These are phyloP conservation scores for Fraxinus platypoda DNA, from an alignment of 305 asterid genomes.

Conservation along the genomic window DNA sequence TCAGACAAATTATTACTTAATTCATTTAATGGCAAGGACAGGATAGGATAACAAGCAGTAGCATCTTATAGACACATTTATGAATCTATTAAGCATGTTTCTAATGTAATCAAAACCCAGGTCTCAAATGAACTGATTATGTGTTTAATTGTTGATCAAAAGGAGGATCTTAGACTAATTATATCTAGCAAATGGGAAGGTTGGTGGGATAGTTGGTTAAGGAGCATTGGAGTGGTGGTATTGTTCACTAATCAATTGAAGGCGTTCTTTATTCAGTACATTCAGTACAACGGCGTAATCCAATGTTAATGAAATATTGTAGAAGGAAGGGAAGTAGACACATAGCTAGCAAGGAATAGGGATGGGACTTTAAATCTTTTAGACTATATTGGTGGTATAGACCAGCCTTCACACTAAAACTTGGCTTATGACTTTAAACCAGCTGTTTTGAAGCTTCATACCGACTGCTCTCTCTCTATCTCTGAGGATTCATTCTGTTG, in stretches of 20 bases:
- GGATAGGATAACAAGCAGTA: neutral
- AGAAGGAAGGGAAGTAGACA: neutral
- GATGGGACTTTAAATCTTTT: neutral
- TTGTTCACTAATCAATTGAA: neutral
- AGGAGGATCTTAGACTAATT: neutral
- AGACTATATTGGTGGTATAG: neutral
- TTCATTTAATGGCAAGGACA: neutral
- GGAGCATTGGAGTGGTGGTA: neutral
- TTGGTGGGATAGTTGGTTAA: neutral
- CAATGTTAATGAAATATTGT: neutral
- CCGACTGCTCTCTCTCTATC: neutral
- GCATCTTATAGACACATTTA: neutral
- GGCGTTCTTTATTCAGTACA: neutral
- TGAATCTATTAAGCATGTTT: neutral
- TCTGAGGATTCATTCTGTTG: neutral
- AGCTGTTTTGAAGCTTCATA: neutral
- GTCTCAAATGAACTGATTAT: neutral
- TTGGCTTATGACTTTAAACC: neutral
- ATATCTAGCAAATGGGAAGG: neutral
- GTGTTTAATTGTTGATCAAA: neutral
- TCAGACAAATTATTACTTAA: neutral
- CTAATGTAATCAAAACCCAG: neutral
- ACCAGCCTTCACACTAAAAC: neutral
- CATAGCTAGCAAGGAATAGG: neutral
- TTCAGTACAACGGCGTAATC: neutral